Evolutionary conservation across 352 stramenopile genomes (phyloP).

Genomic region (Globisporangium spinosum): DNA sequence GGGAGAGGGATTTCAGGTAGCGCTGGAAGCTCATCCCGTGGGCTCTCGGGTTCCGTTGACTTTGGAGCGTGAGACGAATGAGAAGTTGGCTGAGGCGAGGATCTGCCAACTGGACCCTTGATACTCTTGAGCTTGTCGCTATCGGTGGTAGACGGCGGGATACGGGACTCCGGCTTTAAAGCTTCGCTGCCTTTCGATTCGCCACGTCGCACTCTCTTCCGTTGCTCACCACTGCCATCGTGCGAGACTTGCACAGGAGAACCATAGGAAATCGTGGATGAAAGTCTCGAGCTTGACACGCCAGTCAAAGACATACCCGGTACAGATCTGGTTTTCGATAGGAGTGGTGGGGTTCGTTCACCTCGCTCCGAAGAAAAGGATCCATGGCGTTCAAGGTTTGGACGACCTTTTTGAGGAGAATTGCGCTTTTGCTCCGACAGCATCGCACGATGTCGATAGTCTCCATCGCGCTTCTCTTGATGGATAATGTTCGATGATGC

Average conservation of each 20-base stretch:
- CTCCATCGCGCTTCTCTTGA: slow-evolving; percentile 20
- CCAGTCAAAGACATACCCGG: slow-evolving; percentile 6
- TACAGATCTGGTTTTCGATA: slow-evolving; percentile 13
- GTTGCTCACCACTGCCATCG: slow-evolving; percentile 7
- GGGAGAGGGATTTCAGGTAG: slow-evolving; percentile 67
- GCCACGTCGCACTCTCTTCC: slow-evolving; percentile 8
- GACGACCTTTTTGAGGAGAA: slow-evolving; percentile 21
- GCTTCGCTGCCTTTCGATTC: neutral
- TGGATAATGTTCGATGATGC: slow-evolving; percentile 7
- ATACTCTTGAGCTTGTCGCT: slow-evolving; percentile 2
- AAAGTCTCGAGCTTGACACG: slow-evolving; percentile 4
- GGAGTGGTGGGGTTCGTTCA: slow-evolving; percentile 10
- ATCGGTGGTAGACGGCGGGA: neutral
- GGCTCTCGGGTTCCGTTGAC: slow-evolving; percentile 3
- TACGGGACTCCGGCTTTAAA: neutral
- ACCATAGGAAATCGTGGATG: neutral
- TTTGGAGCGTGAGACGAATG: neutral
- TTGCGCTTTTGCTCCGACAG: slow-evolving; percentile 18
- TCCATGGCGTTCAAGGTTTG: slow-evolving; percentile 41
- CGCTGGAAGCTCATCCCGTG: slow-evolving; percentile 51
- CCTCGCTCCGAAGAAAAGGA: slow-evolving; percentile 31
- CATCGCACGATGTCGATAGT: slow-evolving; percentile 19
- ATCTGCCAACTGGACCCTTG: slow-evolving; percentile 1
- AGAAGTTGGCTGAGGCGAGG: slow-evolving; percentile 1
- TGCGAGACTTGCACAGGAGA: slow-evolving; percentile 16